phyloP scores from a whole-genome alignment of 2,329 filamentous ascomycete species.

The Tolypocladium ovalisporum region DNA sequence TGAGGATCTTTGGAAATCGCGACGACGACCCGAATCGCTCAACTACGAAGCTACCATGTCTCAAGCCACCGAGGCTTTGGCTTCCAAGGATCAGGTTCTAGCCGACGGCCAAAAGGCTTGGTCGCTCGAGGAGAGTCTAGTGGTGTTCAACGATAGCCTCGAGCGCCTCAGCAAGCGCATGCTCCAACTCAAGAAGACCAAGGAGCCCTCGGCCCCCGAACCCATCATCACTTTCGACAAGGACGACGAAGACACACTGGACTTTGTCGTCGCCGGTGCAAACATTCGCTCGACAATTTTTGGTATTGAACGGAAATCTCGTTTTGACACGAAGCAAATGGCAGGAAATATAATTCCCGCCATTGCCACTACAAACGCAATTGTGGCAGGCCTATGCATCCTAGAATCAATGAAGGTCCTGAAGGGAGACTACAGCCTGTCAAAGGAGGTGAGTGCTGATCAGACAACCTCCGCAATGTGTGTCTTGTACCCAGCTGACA shows the following conservation, averaged over 20 bases:
- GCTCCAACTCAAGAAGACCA: conserved; percentile 45
- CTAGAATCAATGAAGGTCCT: conserved; percentile 88
- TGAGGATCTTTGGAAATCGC: conserved; percentile 92
- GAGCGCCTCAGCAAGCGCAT: conserved; percentile 65
- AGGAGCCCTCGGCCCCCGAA: conserved; percentile 35
- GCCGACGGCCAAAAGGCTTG: conserved; percentile 65
- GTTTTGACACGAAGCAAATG: conserved; percentile 98
- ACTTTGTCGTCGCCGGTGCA: conserved; percentile 84
- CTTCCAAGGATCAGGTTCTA: conserved; percentile 42
- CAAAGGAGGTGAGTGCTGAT: conserved; percentile 53
- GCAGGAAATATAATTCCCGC: conserved; percentile 98
- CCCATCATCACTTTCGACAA: conserved; percentile 86
- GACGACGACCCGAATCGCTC: conserved; percentile 62
- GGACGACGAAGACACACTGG: conserved; percentile 87
- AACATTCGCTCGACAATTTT: conserved; percentile 88
- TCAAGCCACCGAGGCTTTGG: conserved; percentile 36
- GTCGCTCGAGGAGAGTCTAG: conserved; percentile 73
- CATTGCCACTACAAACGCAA: conserved; percentile 95
- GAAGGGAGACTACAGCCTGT: conserved; percentile 55
- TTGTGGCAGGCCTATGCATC: conserved; percentile 86
- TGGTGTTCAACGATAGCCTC: conserved; percentile 78
- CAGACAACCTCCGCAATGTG: background rate
- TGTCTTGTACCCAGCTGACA: background rate
- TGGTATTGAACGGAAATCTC: conserved; percentile 75
- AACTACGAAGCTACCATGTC: conserved; percentile 52